Base-by-base conservation (phyloP, 192 early-diverging fungal species). In the Coemansia umbellata region DNA sequence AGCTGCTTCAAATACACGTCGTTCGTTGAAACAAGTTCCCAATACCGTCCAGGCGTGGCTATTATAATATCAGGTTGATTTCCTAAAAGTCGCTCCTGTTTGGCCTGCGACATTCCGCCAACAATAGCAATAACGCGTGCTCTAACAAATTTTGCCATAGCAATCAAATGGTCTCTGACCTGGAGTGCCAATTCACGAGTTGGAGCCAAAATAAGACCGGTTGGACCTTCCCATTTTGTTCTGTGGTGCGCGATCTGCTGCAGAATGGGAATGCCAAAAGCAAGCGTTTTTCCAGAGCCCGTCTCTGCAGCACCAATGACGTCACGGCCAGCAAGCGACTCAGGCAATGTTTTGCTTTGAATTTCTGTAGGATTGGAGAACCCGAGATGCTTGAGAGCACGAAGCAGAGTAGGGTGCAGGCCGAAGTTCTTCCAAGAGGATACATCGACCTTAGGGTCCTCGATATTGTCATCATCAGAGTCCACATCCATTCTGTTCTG, bases 111-210 rank as follows among this genome's bases (percentile, higher is more conserved):
- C 89, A 98, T 95, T 18, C 95, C 95, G 48, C 95, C 95, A 0
- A 98, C 93, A 43, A 97, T 80, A 10, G 85, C 65, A 28, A 88
- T 81, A 18, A 94, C 76, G 31, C 78, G 90, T 31, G 48, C 73
- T 13, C 37, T 9, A 15, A 56, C 39, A 52, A 79, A 81, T 17
- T 60, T 50, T 2, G 82, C 53, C 53, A 85, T 78, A 1, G 67
- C 69, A 21, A 40, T 58, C 59, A 98, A 67, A 51, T 95, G 92
- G 31, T 97, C 85, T 56, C 80, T 84, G 37, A 98, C 87, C 80
- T 98, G 95, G 15, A 95, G 85, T 0, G 95, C 94, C 75, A 98
- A 79, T 75, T 98, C 95, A 47, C 95, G 84, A 2, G 95, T 98
- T 0, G 95, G 95, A 0, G 92, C 83, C 53, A 98, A 65, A 30